Conservation (phyloP, 129 eudicot genomes). For the Helianthus annuus region HanXRQr2.0-SUNRISE NC_035449.2:153214081-153214580, state of each 20-base stretch:
- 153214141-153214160: slow-evolving; percentile 5
- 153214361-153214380: slow-evolving; percentile 67
- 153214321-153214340: slow-evolving; percentile 30
- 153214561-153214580: background rate
- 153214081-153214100: slow-evolving; percentile 97
- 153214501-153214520: slow-evolving; percentile 87
- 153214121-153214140: slow-evolving; percentile 36
- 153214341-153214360: slow-evolving; percentile 45
- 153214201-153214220: slow-evolving; percentile 24
- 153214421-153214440: slow-evolving; percentile 37
- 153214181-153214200: slow-evolving; percentile 23
- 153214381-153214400: slow-evolving; percentile 39
- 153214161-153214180: background rate
- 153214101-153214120: slow-evolving; percentile 77
- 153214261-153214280: slow-evolving; percentile 38
- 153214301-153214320: slow-evolving; percentile 54
- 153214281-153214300: slow-evolving; percentile 60
- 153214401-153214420: slow-evolving; percentile 7
- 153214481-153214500: slow-evolving; percentile 44
- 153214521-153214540: background rate
- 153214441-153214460: slow-evolving; percentile 48
- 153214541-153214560: background rate
- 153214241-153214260: slow-evolving; percentile 63
- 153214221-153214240: slow-evolving; percentile 15
- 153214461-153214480: slow-evolving; percentile 42